Conservation (phyloP, 2,329 filamentous ascomycete species). For the Monosporascus sp. region DNA sequence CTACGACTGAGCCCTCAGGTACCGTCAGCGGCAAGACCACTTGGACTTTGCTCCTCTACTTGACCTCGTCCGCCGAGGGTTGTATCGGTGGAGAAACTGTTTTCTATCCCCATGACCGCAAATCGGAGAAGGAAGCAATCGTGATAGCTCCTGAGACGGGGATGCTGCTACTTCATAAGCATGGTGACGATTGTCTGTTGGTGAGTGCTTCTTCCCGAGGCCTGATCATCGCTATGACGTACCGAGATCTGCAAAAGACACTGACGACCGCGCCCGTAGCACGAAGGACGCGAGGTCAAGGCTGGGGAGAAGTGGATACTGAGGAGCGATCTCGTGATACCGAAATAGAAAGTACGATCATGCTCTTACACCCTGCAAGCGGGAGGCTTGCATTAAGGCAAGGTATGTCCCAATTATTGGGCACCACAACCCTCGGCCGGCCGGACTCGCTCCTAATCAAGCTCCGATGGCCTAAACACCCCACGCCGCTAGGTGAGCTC, state of each 20-base stretch:
- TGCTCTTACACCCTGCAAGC: no score
- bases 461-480: no score
- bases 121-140: conserved; percentile 57
- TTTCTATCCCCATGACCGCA: conserved; percentile 71
- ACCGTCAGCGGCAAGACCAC: conserved; percentile 64
- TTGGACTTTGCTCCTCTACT: conserved; percentile 86
- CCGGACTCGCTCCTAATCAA: no score
- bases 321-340: conserved; percentile 61
- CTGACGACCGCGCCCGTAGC: conserved; percentile 35
- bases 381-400: no score
- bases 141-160: conserved; percentile 74
- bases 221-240: background rate
- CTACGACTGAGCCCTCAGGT: conserved; percentile 24
- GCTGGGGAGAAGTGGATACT: conserved; percentile 89
- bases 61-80: conserved; percentile 69
- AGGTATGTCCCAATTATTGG: no score
- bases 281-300: conserved; percentile 76
- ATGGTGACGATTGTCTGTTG: conserved; percentile 83
- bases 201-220: conserved; percentile 35
- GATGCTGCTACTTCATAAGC: conserved; percentile 79
- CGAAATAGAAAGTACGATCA: background rate
- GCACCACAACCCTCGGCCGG: no score
- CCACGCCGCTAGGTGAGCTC: no score
- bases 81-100: conserved; percentile 86
- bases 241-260: conserved; percentile 35